A percentile compares a stretch with the other conserved stretches of the same genome.
Conservation (phyloP, 2,329 filamentous ascomycete species). For the Sphaerostilbella broomeana region DNA sequence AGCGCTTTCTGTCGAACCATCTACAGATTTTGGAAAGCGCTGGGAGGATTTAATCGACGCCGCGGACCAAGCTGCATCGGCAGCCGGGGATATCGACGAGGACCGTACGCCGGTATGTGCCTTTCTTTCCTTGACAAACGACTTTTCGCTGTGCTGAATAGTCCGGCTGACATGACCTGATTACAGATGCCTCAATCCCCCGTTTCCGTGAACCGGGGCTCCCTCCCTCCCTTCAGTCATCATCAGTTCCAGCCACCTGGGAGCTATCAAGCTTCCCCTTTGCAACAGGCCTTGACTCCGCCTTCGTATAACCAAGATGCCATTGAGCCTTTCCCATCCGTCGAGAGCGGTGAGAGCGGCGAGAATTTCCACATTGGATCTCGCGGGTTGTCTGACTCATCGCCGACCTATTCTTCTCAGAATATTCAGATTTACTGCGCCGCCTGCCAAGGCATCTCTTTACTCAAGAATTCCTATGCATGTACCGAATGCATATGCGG, state of each 20-base stretch:
- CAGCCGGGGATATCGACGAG: conserved; percentile 84
- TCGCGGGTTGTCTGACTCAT: conserved; percentile 61
- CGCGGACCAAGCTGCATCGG: conserved; percentile 65
- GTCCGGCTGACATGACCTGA: not conserved
- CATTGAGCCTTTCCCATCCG: conserved; percentile 78
- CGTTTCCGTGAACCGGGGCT: conserved; percentile 55
- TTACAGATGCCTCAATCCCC: conserved; percentile 57
- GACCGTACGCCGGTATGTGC: conserved; percentile 77
- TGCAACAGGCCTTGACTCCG: conserved; percentile 86
- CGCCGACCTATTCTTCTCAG: conserved; percentile 65
- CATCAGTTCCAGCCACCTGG: conserved; percentile 52
- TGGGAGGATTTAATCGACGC: conserved; percentile 97
- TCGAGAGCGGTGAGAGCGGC: conserved; percentile 69
- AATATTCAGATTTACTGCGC: conserved; percentile 88
- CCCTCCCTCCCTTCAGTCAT: conserved; percentile 54
- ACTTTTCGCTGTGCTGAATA: not conserved
- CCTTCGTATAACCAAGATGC: conserved; percentile 62
- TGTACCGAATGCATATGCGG: conserved; percentile 96
- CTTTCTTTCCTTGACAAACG: no score
- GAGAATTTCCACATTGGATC: conserved; percentile 66
- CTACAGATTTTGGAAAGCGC: conserved; percentile 74
- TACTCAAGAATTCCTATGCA: conserved; percentile 78
- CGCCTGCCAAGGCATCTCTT: conserved; percentile 70
- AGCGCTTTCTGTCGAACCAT: conserved; percentile 79
- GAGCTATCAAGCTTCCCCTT: conserved; percentile 79